Base-by-base conservation (phyloP, 2,329 filamentous ascomycete genomes). In the Cordyceps javanica region DNA sequence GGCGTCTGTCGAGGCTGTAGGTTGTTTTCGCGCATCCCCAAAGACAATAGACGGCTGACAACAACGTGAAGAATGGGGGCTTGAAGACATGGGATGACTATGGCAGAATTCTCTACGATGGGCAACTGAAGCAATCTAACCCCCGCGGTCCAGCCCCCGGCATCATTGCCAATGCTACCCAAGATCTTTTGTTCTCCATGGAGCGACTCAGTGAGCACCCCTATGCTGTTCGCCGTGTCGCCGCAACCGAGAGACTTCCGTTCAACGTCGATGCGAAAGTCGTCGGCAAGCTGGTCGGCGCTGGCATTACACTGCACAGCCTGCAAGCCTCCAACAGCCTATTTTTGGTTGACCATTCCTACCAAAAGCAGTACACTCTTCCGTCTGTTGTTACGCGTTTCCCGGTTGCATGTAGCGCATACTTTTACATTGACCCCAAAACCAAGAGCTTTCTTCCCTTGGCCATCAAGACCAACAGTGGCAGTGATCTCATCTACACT, bases 111-210 rank as follows among this genome's bases (percentile, higher is more conserved):
- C 66, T 79, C 2, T 80, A 79, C 61, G 60, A 74, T 14, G 67
- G 66, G 10, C 67, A 77, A 59, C 78, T 74, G 73, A 65, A 65
- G 9, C 65, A 63, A 2, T 65, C 72, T 1, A 64, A 73, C 5
- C 73, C 75, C 63, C 67, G 30, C 71, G 54, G 62, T 28, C 57
- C 53, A 1, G 57, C 63, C 21, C 45, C 59, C 3, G 62, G 77
- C 13, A 69, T 74, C 10, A 62, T 74, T 9, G 67, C 71, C 26
- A 79, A 80, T 58, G 76, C 74, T 58, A 78, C 75, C 0, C 68
- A 75, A 53, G 77, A 79, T 60, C 63, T 77, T 2, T 60, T 74
- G 28, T 79, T 80, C 61, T 75, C 74, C 4, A 79, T 79, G 76
- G 73, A 77, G 60, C 68, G 76, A 11, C 64, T 79, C 9, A 75